Evolutionary conservation across 176 grass and related monocot species (phyloP), one percentile per base, ranked within the genome.

Genomic region (Typha latifolia): DNA sequence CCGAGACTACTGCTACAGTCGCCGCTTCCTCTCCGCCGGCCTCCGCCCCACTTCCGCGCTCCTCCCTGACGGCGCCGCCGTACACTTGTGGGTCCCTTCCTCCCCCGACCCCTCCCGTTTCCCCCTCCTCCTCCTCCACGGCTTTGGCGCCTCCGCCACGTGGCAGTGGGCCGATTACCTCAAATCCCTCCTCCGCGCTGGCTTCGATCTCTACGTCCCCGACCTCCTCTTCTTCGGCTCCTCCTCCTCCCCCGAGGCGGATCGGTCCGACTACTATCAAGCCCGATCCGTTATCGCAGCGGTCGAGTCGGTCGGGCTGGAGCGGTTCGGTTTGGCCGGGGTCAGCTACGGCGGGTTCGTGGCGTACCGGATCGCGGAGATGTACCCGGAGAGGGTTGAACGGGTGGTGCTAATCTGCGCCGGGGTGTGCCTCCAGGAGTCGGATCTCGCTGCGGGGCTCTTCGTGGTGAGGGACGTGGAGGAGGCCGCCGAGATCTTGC

Each of bases 161-260:
- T 93, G 94, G 94, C 94, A 93, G 82, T 93, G 94, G 94, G 77
- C 70, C 19, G 57, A 76, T 4, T 93, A 99, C 77, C 81, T 99
- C 61, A 83, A 73, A 47, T 51, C 86, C 13, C 83, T 99, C 48
- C 78, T 86, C 81, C 72, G 78, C 62, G 74, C 89, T 1, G 94
- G 89, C 0, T 93, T 93, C 74, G 94, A 93, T 84, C 81, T 90
- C 69, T 86, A 90, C 61, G 89, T 99, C 50, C 94, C 89, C 43
- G 94, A 99, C 83, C 84, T 99, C 73, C 62, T 99, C 83, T 99
- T 99, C 78, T 99, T 99, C 61, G 94, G 89, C 14, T 79, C 49
- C 12, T 99, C 94, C 32, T 21, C 22, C 66, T 78, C 85, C 4
- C 66, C 83, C 34, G 74, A 78, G 5, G 64, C 86, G 34, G 88